phyloP scores from a whole-genome alignment of 768 basidiomycete genomes.

The Leucosporidium scottii region DNA sequence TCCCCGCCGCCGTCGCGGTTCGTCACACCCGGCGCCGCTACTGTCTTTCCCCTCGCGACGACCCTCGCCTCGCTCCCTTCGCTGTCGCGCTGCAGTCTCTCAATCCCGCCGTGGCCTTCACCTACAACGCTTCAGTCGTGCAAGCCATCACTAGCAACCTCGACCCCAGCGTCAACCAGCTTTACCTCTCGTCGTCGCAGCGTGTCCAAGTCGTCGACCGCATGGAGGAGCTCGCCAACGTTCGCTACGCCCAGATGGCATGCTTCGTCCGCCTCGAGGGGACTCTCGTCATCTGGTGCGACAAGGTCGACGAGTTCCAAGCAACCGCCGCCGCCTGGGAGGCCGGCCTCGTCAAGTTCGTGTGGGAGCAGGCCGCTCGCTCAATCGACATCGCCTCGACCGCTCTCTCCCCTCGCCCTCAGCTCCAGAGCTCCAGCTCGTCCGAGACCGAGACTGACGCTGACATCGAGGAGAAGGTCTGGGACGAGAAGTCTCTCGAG shows the following conservation, averaged over 20 bases:
- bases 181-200: background rate
- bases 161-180: background rate
- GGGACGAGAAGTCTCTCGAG: background rate
- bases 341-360: conserved; percentile 3
- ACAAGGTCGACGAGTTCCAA: conserved; percentile 42
- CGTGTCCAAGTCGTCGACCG: conserved; percentile 13
- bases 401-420: background rate
- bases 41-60: background rate
- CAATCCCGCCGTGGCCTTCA: conserved; percentile 13
- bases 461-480: background rate
- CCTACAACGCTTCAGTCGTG: background rate
- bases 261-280: conserved; percentile 41
- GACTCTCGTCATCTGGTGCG: conserved; percentile 43
- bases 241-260: conserved; percentile 42
- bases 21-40: conserved; percentile 4
- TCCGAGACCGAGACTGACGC: background rate
- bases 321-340: conserved; percentile 31
- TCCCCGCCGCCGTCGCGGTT: conserved; percentile 5
- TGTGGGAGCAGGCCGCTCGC: background rate
- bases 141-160: background rate
- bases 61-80: background rate
- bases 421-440: background rate
- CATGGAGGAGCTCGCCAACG: conserved; percentile 17
- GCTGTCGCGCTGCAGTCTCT: background rate
- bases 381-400: background rate